Evolutionary conservation across 805 yeast genomes (phyloP).

Genomic region (Hyphopichia homilentoma): DNA sequence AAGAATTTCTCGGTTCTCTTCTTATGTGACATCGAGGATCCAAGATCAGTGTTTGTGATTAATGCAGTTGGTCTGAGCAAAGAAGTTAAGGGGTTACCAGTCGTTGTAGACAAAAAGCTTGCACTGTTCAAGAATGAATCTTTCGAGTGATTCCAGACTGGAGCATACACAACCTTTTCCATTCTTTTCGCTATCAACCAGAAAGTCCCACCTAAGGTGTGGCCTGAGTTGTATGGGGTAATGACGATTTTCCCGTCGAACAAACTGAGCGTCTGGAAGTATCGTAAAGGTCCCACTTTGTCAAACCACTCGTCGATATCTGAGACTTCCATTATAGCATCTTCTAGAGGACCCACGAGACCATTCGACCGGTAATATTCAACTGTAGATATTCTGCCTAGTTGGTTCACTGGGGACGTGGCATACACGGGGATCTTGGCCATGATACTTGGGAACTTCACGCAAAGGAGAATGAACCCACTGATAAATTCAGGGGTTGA

Average conservation of each 20-base stretch:
- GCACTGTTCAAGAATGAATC: constrained; percentile 69
- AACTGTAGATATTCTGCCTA: constrained; percentile 83
- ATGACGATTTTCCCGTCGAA: constrained; percentile 62
- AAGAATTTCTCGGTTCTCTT: constrained; percentile 62
- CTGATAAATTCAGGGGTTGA: constrained; percentile 78
- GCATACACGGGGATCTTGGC: constrained; percentile 74
- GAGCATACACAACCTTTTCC: constrained; percentile 83
- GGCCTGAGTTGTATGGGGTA: constrained; percentile 89
- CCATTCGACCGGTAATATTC: constrained; percentile 76
- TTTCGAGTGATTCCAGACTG: constrained; percentile 91
- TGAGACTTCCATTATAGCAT: constrained; percentile 55
- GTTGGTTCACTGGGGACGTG: constrained; percentile 82
- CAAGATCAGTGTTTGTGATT: constrained; percentile 68
- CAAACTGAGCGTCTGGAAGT: constrained; percentile 68
- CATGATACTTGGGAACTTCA: constrained; percentile 51
- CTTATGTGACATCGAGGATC: constrained; percentile 60
- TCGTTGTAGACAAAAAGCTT: constrained; percentile 24
- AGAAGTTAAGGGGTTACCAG: constrained; percentile 61
- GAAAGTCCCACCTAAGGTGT: constrained; percentile 87
- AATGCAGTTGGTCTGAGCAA: constrained; percentile 78
- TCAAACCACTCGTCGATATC: constrained; percentile 84
- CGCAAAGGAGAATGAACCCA: constrained; percentile 67
- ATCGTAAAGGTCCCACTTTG: constrained; percentile 63
- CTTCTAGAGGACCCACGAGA: constrained; percentile 64
- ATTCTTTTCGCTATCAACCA: constrained; percentile 75